Evolutionary conservation across 495 filamentous ascomycete species (phyloP).

Genomic region (Massariosphaeria phaeospora): DNA sequence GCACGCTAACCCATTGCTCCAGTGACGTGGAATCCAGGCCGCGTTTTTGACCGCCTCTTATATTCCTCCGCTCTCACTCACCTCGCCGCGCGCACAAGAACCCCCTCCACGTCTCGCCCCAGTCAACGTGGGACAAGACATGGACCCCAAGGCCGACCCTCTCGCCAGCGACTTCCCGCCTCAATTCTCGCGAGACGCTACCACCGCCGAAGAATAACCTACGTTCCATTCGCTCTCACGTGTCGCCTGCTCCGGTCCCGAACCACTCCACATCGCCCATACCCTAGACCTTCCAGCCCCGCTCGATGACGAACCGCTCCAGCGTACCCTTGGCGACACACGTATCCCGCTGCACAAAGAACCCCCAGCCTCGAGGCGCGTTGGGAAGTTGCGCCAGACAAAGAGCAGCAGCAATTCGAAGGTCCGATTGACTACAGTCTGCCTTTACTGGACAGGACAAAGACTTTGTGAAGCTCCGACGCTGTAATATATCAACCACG

Average conservation of each 20-base stretch:
- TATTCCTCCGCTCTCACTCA: neutral
- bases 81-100: neutral
- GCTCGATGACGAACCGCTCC: too few species aligned
- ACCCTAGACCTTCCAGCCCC: too few species aligned
- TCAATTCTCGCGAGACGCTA: conserved; percentile 1
- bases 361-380: neutral
- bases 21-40: conserved; percentile 26
- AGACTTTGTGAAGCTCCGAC: conserved; percentile 6
- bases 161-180: conserved; percentile 28
- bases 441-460: neutral
- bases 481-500: neutral
- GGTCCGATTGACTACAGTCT: neutral
- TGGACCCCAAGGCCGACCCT: conserved; percentile 32
- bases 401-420: neutral
- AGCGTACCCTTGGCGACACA: too few species aligned
- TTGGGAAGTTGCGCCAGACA: neutral
- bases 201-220: too few species aligned
- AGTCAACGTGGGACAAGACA: conserved; percentile 5
- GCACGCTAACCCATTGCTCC: conserved; percentile 15
- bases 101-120: too few species aligned
- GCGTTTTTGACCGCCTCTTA: conserved; percentile 12
- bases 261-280: too few species aligned
- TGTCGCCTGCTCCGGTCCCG: too few species aligned
- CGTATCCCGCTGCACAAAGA: too few species aligned
- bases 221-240: too few species aligned